These are phyloP conservation scores for Leucosporidium scottii DNA, from an alignment of 768 basidiomycete genomes.

Conservation along the genomic window DNA sequence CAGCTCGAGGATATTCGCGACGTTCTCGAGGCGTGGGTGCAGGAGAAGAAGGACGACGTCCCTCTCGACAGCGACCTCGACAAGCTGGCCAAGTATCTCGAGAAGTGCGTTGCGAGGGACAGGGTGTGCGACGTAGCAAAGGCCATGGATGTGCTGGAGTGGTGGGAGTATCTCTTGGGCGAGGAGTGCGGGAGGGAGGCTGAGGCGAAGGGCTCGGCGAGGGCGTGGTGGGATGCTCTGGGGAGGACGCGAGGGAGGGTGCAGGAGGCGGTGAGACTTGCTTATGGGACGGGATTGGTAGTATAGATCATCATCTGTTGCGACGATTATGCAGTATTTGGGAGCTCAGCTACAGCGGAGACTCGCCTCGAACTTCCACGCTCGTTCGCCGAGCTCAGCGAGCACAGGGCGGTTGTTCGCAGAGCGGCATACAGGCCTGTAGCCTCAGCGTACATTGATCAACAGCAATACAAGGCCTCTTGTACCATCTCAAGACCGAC, in stretches of 20 bases:
- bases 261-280: background rate
- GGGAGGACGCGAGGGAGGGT: slow-evolving; percentile 7
- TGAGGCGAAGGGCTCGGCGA: background rate
- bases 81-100: slow-evolving; percentile 64
- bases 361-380: too few species aligned
- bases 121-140: slow-evolving; percentile 59
- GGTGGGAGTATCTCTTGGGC: slow-evolving; percentile 66
- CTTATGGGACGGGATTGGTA: too few species aligned
- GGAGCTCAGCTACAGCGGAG: too few species aligned
- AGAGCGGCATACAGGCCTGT: too few species aligned
- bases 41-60: slow-evolving; percentile 52
- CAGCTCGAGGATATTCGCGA: slow-evolving; percentile 66
- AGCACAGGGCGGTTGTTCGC: too few species aligned
- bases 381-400: too few species aligned
- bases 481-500: too few species aligned
- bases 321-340: too few species aligned
- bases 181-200: slow-evolving; percentile 1
- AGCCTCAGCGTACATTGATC: too few species aligned
- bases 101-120: slow-evolving; percentile 57
- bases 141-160: slow-evolving; percentile 64
- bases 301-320: too few species aligned
- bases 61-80: slow-evolving; percentile 69
- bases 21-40: slow-evolving; percentile 70
- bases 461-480: too few species aligned
- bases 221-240: slow-evolving; percentile 23